A percentile compares a stretch with the other conserved stretches of the same genome.
Evolutionary conservation across 805 yeast genomes (phyloP).

Genomic region (Metschnikowia cerradonensis): DNA sequence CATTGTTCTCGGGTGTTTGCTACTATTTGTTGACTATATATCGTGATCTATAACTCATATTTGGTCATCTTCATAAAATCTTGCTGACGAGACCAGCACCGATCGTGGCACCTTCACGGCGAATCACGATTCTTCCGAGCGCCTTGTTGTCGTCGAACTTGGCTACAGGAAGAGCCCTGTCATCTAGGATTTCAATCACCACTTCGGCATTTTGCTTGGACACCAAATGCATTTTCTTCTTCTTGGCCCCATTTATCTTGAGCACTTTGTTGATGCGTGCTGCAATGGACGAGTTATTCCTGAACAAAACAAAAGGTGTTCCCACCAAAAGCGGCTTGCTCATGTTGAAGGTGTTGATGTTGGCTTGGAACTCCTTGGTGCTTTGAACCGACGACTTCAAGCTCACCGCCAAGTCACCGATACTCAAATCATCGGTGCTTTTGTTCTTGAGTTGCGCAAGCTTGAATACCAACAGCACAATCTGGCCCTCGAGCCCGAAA

Average conservation of each 20-base stretch:
- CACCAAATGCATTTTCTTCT: constrained; percentile 52
- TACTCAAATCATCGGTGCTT: constrained; percentile 52
- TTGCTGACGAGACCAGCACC: constrained; percentile 56
- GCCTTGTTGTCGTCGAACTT: constrained; percentile 44
- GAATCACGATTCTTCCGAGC: constrained; percentile 64
- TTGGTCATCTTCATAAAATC: constrained; percentile 1
- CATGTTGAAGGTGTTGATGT: constrained; percentile 37
- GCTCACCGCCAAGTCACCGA: constrained; percentile 52
- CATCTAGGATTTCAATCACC: constrained; percentile 47
- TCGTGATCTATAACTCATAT: constrained; percentile 5
- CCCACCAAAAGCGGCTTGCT: constrained; percentile 76
- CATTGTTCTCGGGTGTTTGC: constrained; percentile 49
- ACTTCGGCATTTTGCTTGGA: constrained; percentile 59
- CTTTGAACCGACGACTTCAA: constrained; percentile 23
- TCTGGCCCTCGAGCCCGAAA: constrained; percentile 59
- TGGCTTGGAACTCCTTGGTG: constrained; percentile 26
- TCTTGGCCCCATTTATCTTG: constrained; percentile 32
- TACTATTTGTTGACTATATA: constrained; percentile 51
- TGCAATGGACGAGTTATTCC: constrained; percentile 70
- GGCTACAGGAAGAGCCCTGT: constrained; percentile 49
- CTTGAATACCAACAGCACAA: constrained; percentile 44
- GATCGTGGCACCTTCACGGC: constrained; percentile 65
- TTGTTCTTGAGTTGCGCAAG: constrained; percentile 45
- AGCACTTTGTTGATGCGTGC: constrained; percentile 52
- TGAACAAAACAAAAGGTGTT: constrained; percentile 69